Conservation (phyloP, 495 filamentous ascomycete genomes). For the Lasiosphaeris hirsuta region DNA sequence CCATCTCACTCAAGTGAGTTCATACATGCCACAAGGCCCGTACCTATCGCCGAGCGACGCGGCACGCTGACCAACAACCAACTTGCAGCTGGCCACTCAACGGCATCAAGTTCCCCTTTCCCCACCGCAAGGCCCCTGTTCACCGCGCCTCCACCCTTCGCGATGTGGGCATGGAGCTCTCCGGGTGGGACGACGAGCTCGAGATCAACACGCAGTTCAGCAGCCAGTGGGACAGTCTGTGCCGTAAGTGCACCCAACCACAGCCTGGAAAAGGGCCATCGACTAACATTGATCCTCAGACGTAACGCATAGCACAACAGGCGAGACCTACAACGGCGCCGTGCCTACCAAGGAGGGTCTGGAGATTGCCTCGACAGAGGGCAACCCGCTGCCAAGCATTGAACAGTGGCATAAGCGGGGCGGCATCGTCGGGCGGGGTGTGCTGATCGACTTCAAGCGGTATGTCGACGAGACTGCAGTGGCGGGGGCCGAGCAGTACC, state of each 20-base stretch:
- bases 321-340: slow-evolving; percentile 53
- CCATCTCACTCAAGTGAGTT: slow-evolving; percentile 57
- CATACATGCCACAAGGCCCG: background rate
- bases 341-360: slow-evolving; percentile 30
- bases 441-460: slow-evolving; percentile 53
- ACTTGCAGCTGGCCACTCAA: slow-evolving; percentile 40
- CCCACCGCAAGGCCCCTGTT: slow-evolving; percentile 49
- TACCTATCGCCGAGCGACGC: background rate
- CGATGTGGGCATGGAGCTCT: slow-evolving; percentile 30
- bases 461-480: slow-evolving; percentile 45
- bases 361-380: slow-evolving; percentile 19
- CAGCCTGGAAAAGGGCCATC: too few relatives aligned
- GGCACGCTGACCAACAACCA: background rate
- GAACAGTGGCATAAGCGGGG: slow-evolving; percentile 44
- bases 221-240: slow-evolving; percentile 78
- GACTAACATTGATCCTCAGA: too few relatives aligned
- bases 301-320: slow-evolving; percentile 18
- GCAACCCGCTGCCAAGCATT: slow-evolving; percentile 34
- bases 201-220: slow-evolving; percentile 72
- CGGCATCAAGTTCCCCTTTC: slow-evolving; percentile 46
- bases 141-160: slow-evolving; percentile 50
- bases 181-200: slow-evolving; percentile 53
- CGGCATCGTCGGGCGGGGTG: slow-evolving; percentile 54
- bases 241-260: slow-evolving; percentile 40
- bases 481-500: slow-evolving; percentile 32